These are phyloP conservation scores for Pseudovirgaria hyperparasitica DNA, from an alignment of 2,329 filamentous ascomycete genomes.

Conservation along the genomic window DNA sequence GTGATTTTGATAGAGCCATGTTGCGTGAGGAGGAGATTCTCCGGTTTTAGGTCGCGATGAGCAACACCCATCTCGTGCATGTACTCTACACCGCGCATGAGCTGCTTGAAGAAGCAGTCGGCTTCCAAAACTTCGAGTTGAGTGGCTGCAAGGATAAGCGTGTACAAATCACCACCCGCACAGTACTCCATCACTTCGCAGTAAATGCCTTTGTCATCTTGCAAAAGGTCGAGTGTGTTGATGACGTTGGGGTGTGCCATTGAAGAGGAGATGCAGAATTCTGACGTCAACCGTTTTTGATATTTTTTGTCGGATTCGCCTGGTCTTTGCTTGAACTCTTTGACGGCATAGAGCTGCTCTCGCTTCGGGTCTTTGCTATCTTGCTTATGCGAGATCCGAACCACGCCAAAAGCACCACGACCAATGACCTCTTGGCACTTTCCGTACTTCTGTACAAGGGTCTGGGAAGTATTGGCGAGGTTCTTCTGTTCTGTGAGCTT, in stretches of 20 bases:
- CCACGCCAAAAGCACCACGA: constrained; percentile 91
- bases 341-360: constrained; percentile 92
- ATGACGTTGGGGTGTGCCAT: constrained; percentile 96
- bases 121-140: constrained; percentile 88
- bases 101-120: constrained; percentile 97
- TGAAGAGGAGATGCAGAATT: constrained; percentile 97
- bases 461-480: constrained; percentile 59
- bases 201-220: constrained; percentile 93
- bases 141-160: constrained; percentile 75
- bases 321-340: constrained; percentile 89
- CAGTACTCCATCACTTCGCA: constrained; percentile 99
- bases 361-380: constrained; percentile 61
- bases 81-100: constrained; percentile 98
- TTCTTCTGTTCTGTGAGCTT: constrained; percentile 62
- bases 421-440: constrained; percentile 97
- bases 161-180: constrained; percentile 90
- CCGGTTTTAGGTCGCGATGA: constrained; percentile 90
- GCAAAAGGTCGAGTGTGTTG: constrained; percentile 86
- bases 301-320: constrained; percentile 96
- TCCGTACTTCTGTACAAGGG: constrained; percentile 90
- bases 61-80: constrained; percentile 99
- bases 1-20: constrained; percentile 93
- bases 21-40: constrained; percentile 87
- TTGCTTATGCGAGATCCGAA: constrained; percentile 93
- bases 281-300: constrained; percentile 89